Conservation (phyloP, 202 grass and related monocot species). For the Hordeum pubiflorum region DNA sequence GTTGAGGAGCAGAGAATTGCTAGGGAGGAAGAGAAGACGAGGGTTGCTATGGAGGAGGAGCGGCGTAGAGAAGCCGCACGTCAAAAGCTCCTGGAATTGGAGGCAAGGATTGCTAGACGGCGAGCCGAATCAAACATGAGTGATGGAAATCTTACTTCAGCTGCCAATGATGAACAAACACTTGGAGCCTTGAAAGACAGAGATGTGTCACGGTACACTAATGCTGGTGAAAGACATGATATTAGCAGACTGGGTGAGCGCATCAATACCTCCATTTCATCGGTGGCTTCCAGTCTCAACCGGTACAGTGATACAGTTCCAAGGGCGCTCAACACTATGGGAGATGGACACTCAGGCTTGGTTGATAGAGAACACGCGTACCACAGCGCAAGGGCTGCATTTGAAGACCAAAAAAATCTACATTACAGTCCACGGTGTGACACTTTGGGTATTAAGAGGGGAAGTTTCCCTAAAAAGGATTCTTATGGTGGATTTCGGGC, state of each 20-base stretch:
- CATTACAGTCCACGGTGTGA: slow-evolving; percentile 39
- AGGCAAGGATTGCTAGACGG: slow-evolving; percentile 73
- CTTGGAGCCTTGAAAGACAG: slow-evolving; percentile 32
- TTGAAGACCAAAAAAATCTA: slow-evolving; percentile 50
- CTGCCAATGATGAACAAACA: slow-evolving; percentile 34
- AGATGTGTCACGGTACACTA: slow-evolving; percentile 18
- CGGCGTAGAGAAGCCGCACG: slow-evolving; percentile 80
- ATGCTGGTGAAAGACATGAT: slow-evolving; percentile 46
- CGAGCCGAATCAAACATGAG: slow-evolving; percentile 41
- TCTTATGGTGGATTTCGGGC: slow-evolving; percentile 38
- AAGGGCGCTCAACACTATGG: slow-evolving; percentile 36
- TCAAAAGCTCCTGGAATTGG: slow-evolving; percentile 80
- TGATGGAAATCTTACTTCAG: slow-evolving; percentile 29
- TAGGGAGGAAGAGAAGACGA: slow-evolving; percentile 83
- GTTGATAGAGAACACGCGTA: slow-evolving; percentile 55
- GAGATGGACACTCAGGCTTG: slow-evolving; percentile 39
- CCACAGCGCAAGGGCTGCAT: slow-evolving; percentile 31
- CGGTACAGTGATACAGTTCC: slow-evolving; percentile 51
- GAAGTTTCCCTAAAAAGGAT: slow-evolving; percentile 44
- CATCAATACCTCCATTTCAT: slow-evolving; percentile 42
- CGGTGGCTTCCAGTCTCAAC: slow-evolving; percentile 48
- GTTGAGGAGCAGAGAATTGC: slow-evolving; percentile 80
- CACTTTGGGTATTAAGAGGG: slow-evolving; percentile 36
- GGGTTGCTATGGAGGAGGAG: slow-evolving; percentile 65
- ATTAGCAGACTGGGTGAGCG: slow-evolving; percentile 46